Evolutionary conservation across 179 eudicot genomes (phyloP), one percentile per base, ranked within the genome.

Genomic region (Carnegiea gigantea): DNA sequence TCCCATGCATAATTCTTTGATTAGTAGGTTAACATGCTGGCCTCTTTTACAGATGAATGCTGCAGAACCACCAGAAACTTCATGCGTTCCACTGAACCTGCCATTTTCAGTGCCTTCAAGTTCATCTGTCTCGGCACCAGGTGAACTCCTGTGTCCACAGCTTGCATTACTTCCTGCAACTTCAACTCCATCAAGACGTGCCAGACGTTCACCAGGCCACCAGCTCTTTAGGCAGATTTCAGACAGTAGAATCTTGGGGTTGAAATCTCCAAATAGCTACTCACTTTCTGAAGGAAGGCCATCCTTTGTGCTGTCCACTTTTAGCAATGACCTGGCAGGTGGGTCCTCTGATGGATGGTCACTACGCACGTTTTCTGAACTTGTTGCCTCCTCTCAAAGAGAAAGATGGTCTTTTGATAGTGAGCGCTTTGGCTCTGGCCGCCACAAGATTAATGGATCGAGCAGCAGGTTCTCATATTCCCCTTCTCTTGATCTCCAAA

Each of bases 311-410:
- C 88, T 85, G 51, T 85, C 91, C 7, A 81, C 88, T 77, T 79
- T 80, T 79, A 89, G 88, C 77, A 88, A 87, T 62, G 91, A 90
- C 60, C 75, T 84, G 28, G 73, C 81, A 26, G 86, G 90, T 71
- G 90, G 90, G 53, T 87, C 92, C 73, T 90, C 90, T 57, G 92
- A 90, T 81, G 92, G 92, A 65, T 90, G 92, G 92, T 90, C 92
- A 20, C 72, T 82, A 64, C 88, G 85, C 21, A 84, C 88, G 5
- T 86, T 86, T 77, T 83, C 88, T 0, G 87, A 86, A 73, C 85
- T 86, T 9, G 87, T 86, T 73, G 85, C 88, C 74, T 81, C 88
- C 10, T 86, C 88, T 30, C 88, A 79, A 26, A 84, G 88, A 68
- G 88, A 86, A 57, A 84, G 88, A 76, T 86, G 86, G 87, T 86